A percentile compares a stretch with the other conserved stretches of the same genome.
These are phyloP conservation scores for Dentipellis fragilis DNA, from an alignment of 768 basidiomycete species.

Conservation along the genomic window DNA sequence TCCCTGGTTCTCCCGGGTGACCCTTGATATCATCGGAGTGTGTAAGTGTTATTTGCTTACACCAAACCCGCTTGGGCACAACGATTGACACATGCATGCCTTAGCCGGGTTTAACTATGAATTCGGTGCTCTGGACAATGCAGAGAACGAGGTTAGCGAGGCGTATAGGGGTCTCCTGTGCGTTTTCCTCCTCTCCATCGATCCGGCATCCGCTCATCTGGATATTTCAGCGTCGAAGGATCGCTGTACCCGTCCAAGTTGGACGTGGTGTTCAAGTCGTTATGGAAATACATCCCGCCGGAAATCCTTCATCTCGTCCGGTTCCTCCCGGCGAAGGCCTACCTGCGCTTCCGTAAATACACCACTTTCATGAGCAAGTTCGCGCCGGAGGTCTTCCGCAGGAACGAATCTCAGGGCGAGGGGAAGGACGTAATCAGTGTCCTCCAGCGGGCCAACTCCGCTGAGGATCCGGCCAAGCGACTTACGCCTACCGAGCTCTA, in stretches of 20 bases:
- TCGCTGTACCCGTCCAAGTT: slow-evolving; percentile 8
- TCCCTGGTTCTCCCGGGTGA: slow-evolving; percentile 16
- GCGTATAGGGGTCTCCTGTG: slow-evolving; percentile 9
- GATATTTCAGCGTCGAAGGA: slow-evolving; percentile 4
- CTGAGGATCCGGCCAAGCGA: not conserved
- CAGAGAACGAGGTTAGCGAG: not conserved
- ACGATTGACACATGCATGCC: not conserved
- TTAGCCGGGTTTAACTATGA: slow-evolving; percentile 11
- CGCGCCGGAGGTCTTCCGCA: slow-evolving; percentile 1
- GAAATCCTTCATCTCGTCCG: slow-evolving; percentile 9
- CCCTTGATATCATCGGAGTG: slow-evolving; percentile 20
- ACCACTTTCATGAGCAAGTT: slow-evolving; percentile 1
- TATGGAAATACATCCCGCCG: slow-evolving; percentile 8
- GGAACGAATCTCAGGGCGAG: not conserved
- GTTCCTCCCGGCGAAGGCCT: slow-evolving; percentile 10
- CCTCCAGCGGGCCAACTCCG: slow-evolving; percentile 10
- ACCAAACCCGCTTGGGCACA: too few species aligned
- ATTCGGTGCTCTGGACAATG: slow-evolving; percentile 9
- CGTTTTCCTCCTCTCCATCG: not conserved
- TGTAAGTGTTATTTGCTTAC: slow-evolving; percentile 3
- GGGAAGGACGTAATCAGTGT: slow-evolving; percentile 12
- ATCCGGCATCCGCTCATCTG: not conserved
- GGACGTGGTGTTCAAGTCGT: slow-evolving; percentile 7
- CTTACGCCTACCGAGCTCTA: slow-evolving; percentile 3
- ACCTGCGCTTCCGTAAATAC: slow-evolving; percentile 8